Evolutionary conservation across 805 yeast species (phyloP).

Genomic region (Kazachstania kunashirensis): DNA sequence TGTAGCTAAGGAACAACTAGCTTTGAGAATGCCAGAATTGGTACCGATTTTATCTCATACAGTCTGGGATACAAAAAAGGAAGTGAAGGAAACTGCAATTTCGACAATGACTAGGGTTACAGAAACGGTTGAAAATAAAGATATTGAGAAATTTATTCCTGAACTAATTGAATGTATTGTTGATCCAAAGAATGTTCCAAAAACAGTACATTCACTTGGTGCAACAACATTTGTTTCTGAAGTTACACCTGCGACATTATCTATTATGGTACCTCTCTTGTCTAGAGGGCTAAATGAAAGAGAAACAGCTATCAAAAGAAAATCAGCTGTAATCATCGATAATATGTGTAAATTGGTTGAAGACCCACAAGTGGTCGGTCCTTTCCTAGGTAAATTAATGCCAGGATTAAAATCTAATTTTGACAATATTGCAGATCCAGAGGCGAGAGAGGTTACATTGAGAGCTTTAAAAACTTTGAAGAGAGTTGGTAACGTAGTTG

Average conservation of each 20-base stretch:
- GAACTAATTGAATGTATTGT: slow-evolving; percentile 92
- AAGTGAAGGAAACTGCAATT: slow-evolving; percentile 92
- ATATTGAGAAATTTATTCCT: slow-evolving; percentile 97
- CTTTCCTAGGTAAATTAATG: slow-evolving; percentile 85
- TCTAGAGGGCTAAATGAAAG: slow-evolving; percentile 99
- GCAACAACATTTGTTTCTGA: slow-evolving; percentile 98
- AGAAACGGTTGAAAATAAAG: slow-evolving; percentile 96
- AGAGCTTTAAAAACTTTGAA: slow-evolving; percentile 93
- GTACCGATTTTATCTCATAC: slow-evolving; percentile 95
- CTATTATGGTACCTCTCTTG: slow-evolving; percentile 96
- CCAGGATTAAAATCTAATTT: slow-evolving; percentile 90
- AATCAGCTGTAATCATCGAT: slow-evolving; percentile 97
- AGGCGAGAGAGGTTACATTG: slow-evolving; percentile 94
- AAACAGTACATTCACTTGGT: slow-evolving; percentile 95
- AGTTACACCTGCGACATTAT: slow-evolving; percentile 96
- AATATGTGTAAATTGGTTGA: slow-evolving; percentile 99
- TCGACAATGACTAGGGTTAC: slow-evolving; percentile 90
- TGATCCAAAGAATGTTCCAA: slow-evolving; percentile 92
- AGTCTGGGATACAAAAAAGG: slow-evolving; percentile 99
- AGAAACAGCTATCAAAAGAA: slow-evolving; percentile 97
- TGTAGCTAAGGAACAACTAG: slow-evolving; percentile 86
- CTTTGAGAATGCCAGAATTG: slow-evolving; percentile 97
- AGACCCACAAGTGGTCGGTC: slow-evolving; percentile 99
- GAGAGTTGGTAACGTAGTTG: slow-evolving; percentile 95
- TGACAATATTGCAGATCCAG: slow-evolving; percentile 96